Evolutionary conservation across 2,329 filamentous ascomycete species (phyloP), one percentile per base, ranked within the genome.

Genomic region (Pseudogymnoascus sp.): DNA sequence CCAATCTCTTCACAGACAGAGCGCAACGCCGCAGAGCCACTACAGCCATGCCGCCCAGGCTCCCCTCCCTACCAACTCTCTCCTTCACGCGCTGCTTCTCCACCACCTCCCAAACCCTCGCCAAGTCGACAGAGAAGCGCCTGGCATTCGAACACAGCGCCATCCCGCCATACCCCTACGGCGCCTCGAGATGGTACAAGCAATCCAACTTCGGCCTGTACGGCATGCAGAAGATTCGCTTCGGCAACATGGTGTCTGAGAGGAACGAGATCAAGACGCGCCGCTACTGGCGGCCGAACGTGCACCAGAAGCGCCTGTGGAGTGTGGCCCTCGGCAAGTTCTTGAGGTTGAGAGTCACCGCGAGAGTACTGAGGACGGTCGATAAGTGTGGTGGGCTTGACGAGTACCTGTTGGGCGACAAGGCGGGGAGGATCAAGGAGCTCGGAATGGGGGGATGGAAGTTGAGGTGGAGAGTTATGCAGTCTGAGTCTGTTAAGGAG

Each of bases 401-500:
- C 75, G 86, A 92, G 71, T 99, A 99, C 77, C 80, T 99, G 52
- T 80, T 96, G 42, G 92, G 91, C 68, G 83, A 86, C 73, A 94
- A 91, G 77, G 79, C 88, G 14, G 82, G 81, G 41, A 84, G 94
- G 66, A 82, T 97, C 72, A 90, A 87, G 78, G 91, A 96, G 75
- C 80, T 99, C 63, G 94, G 94, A 4, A 86, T 93, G 60, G 88
- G 88, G 67, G 94, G 94, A 5, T 99, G 94, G 94, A 85, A 87
- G 69, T 78, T 99, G 71, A 81, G 94, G 67, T 97, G 92, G 90
- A 84, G 90, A 65, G 80, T 99, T 65, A 91, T 97, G 87, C 90
- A 93, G 78, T 92, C 86, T 4, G 78, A 80, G 1, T 76, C 77
- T 19, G 82, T 95, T 60, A 85, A 86, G 73, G 81, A 82, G 67